These are phyloP conservation scores for Linum lewisii DNA, from an alignment of 345 rosid species.

Conservation along the genomic window DNA sequence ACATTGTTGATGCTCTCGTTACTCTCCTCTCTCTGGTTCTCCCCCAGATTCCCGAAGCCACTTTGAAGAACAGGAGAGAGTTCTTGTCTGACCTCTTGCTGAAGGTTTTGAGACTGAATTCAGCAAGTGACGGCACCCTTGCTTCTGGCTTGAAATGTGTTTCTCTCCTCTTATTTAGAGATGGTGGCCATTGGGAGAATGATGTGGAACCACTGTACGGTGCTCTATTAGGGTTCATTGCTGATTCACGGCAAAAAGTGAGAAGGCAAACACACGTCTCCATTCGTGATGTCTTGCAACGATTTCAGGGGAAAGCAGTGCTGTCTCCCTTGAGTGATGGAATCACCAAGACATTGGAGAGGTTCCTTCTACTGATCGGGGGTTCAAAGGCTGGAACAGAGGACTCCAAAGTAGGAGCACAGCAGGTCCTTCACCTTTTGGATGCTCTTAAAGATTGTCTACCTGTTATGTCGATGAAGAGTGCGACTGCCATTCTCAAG, in stretches of 20 bases:
- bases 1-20: slow-evolving; percentile 42
- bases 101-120: slow-evolving; percentile 32
- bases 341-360: slow-evolving; percentile 46
- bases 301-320: slow-evolving; percentile 40
- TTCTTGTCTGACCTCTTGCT: slow-evolving; percentile 33
- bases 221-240: slow-evolving; percentile 30
- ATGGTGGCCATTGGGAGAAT: slow-evolving; percentile 35
- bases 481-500: slow-evolving; percentile 40
- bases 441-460: slow-evolving; percentile 70
- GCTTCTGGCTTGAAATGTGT: slow-evolving; percentile 56
- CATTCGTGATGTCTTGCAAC: slow-evolving; percentile 46
- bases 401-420: slow-evolving; percentile 55
- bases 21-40: slow-evolving; percentile 50
- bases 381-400: slow-evolving; percentile 48
- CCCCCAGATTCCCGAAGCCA: slow-evolving; percentile 36
- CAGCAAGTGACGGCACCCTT: slow-evolving; percentile 32
- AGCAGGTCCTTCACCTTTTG: slow-evolving; percentile 56
- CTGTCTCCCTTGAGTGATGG: slow-evolving; percentile 66
- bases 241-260: slow-evolving; percentile 62
- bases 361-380: slow-evolving; percentile 57
- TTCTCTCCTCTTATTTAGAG: slow-evolving; percentile 39
- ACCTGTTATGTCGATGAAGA: slow-evolving; percentile 56
- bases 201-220: slow-evolving; percentile 39
- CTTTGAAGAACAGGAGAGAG: slow-evolving; percentile 47
- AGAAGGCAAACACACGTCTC: slow-evolving; percentile 60